Evolutionary conservation across 352 stramenopile species (phyloP), one percentile per base, ranked within the genome.

Genomic region (Phytophthora constricta): DNA sequence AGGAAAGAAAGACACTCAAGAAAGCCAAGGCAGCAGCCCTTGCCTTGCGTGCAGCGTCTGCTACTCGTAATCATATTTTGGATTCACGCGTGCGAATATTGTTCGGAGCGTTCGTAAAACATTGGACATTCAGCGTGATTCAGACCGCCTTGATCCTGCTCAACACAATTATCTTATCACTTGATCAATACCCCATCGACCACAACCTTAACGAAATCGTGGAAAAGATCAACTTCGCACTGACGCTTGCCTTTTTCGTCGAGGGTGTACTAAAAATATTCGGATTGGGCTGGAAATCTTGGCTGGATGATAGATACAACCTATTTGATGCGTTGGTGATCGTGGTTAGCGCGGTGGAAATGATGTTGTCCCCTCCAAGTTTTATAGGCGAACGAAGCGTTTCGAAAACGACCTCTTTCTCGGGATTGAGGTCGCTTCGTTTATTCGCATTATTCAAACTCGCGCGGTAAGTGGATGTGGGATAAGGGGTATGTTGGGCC

Each of bases 401-500:
- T 26, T 62, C 70, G 3, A 80, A 76, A 17, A 58, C 73, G 1
- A 45, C 62, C 17, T 82, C 79, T 28, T 86, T 90, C 27, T 96
- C 89, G 2, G 90, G 89, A 1, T 76, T 98, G n/a, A 72, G 93
- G 28, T 96, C 86, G 1, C 72, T 98, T 41, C 78, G 93, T 13
- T 58, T 98, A 19, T 95, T 98, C 60, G 68, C 90, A 16, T 57
- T 97, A 9, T 96, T 98, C 55, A 98, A 98, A 65, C 87, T 98
- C 27, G 91, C 90, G 7, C 80, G 85, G 68, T 74, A 61, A 54
- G 66, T 63, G n/a, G n/a, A n/a, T n/a, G n/a, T n/a, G n/a, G n/a
- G n/a, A n/a, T n/a, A n/a, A n/a, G n/a, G n/a, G n/a, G n/a, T n/a
- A n/a, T n/a, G n/a, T n/a, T n/a, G n/a, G n/a, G n/a, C n/a, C n/a